Conservation (phyloP, 1,284 basidiomycete species). For the Cutaneotrichosporon dermatis region DNA sequence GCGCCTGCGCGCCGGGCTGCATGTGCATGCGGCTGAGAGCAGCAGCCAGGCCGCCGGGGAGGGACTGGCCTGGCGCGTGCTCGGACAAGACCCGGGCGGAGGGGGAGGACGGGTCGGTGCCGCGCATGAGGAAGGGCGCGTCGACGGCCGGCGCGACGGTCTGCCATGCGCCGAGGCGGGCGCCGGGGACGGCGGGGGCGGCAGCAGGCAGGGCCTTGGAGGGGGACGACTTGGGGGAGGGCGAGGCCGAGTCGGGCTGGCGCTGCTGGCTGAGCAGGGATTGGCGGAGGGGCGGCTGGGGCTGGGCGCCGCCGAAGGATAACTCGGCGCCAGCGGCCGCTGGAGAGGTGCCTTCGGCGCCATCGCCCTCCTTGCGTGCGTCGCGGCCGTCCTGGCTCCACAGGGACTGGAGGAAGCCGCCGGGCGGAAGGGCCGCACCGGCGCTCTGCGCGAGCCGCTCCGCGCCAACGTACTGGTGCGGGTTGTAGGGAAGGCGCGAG, state of each 20-base stretch:
- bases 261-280: slow-evolving; percentile 37
- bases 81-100: slow-evolving; percentile 39
- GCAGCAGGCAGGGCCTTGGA: neutral
- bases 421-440: slow-evolving; percentile 35
- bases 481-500: slow-evolving; percentile 22
- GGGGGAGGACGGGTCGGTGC: slow-evolving; percentile 35
- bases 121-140: slow-evolving; percentile 31
- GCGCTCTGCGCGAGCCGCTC: slow-evolving; percentile 47
- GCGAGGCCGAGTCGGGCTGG: slow-evolving; percentile 19
- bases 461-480: slow-evolving; percentile 19
- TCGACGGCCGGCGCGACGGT: slow-evolving; percentile 18
- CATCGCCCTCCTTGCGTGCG: slow-evolving; percentile 15
- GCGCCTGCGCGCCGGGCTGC: slow-evolving; percentile 17
- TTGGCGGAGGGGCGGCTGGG: slow-evolving; percentile 23
- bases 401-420: slow-evolving; percentile 41
- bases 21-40: slow-evolving; percentile 47
- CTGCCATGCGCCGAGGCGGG: neutral
- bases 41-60: slow-evolving; percentile 46
- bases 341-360: too few relatives aligned
- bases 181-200: neutral
- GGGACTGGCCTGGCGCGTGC: slow-evolving; percentile 47
- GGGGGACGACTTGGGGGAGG: slow-evolving; percentile 11
- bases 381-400: slow-evolving; percentile 46
- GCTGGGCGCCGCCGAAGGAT: slow-evolving; percentile 28
- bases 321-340: slow-evolving; percentile 15